Evolutionary conservation across 805 yeast genomes (phyloP).

Genomic region (Diddensiella caesifluorescens): DNA sequence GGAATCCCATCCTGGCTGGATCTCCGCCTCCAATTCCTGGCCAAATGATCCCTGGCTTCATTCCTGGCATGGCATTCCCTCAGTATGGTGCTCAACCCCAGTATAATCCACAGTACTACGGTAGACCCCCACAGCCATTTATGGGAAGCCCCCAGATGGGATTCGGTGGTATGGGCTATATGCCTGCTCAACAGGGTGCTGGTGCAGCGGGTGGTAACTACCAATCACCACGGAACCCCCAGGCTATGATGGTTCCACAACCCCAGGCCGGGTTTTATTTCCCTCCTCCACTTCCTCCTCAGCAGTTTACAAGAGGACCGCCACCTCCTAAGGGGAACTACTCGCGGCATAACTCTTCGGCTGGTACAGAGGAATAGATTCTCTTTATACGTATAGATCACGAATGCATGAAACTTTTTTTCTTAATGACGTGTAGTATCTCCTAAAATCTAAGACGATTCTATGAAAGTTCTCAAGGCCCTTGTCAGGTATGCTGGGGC

Average conservation of each 20-base stretch:
- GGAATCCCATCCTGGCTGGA: conserved; percentile 16
- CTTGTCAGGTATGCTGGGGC: no score
- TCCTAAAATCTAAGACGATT: no score
- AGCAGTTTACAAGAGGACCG: conserved; percentile 4
- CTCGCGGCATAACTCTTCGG: conserved; percentile 4
- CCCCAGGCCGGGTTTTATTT: conserved; percentile 5
- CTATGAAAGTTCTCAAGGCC: no score
- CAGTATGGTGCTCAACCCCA: conserved; percentile 17
- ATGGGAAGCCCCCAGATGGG: conserved; percentile 15
- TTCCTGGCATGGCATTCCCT: conserved; percentile 18
- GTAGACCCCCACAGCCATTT: conserved; percentile 19
- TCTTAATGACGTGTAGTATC: no score
- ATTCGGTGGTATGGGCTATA: conserved; percentile 13
- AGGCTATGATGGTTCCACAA: conserved; percentile 10
- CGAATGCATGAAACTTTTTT: no score
- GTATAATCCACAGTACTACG: conserved; percentile 21
- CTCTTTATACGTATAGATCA: neutral
- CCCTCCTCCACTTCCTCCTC: conserved; percentile 1
- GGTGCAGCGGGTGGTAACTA: neutral
- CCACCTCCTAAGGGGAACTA: neutral
- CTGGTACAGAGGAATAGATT: no score
- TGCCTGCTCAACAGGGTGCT: conserved; percentile 10
- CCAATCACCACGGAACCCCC: conserved; percentile 4
- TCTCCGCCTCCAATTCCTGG: conserved; percentile 18
- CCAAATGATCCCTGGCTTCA: conserved; percentile 18